A percentile compares a stretch with the other conserved stretches of the same genome.
Conservation (phyloP, 257 asterid species). For the Fraxinus quadrangulata region DNA sequence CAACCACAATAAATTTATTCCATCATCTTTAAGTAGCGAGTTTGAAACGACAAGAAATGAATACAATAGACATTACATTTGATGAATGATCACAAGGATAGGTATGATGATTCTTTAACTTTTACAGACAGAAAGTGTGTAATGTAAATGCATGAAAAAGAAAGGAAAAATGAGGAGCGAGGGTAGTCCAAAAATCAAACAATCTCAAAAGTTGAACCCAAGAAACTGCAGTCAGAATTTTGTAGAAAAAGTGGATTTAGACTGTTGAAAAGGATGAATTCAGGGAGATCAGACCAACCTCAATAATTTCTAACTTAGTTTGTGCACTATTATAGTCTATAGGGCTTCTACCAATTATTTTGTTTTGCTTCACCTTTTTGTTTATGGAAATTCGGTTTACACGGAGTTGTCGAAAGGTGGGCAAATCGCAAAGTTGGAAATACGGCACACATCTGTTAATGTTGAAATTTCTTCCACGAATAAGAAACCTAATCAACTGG, state of each 20-base stretch:
- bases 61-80: no score
- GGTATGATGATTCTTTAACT: no score
- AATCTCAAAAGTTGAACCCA: constrained; percentile 56
- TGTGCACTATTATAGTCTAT: no score
- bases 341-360: background rate
- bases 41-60: no score
- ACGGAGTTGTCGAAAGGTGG: background rate
- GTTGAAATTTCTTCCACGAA: no score
- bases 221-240: constrained; percentile 36
- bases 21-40: no score
- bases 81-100: no score
- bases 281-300: constrained; percentile 37
- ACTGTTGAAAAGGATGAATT: constrained; percentile 51
- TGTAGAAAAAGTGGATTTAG: constrained; percentile 40
- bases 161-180: constrained; percentile 16
- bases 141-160: constrained; percentile 34
- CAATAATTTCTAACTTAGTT: background rate
- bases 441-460: no score
- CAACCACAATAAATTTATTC: no score
- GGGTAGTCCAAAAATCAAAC: constrained; percentile 22
- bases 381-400: background rate
- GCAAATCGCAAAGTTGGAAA: no score
- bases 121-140: background rate
- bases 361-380: background rate
- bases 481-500: no score